Base-by-base conservation (phyloP, 2,329 filamentous ascomycete genomes). In the Sphaerulina populicola region DNA sequence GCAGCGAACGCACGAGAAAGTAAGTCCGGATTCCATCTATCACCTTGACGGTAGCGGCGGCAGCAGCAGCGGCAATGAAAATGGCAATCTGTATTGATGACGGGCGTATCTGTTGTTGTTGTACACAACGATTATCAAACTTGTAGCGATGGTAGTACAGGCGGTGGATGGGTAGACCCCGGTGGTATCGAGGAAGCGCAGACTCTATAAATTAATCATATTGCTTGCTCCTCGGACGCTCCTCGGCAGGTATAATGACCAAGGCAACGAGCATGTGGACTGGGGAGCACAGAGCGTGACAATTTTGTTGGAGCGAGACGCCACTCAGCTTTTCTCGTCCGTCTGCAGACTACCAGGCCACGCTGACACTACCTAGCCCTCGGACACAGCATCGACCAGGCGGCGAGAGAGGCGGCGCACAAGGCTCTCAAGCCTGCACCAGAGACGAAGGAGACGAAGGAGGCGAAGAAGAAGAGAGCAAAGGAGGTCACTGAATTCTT, bases 1-100 rank as follows among this genome's bases (percentile, higher is more conserved):
- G 46, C 39, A 14, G 46, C 37, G 27, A 43, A 30, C 21, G 46
- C 39, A 21, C 29, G 36, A 27, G 38, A 42, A 38, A 36, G 46
- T 49, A 43, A 43, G 46, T 27, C 41, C 21, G 11, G 14, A 15
- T 30, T 38, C 39, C 38, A 30, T 40, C 23, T 35, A 11, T 29
- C 9, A 29, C 31, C n/a, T 35, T 43, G 18, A 27, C 18, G 3
- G 23, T 47, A 7, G 30, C 8, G 23, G 41, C 41, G n/a, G 41
- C 41, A 35, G 31, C 31, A 12, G 36, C 30, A 29, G 46, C 39
- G 30, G 38, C 38, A 15, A 38, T 35, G 31, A 12, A 10, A 11
- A 11, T 35, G 31, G 31, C 31, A 35, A 35, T 35, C 12, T 35
- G 31, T 4, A 35, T 4, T n/a, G 10, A n/a, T 11, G 10, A 35